Evolutionary conservation across 768 basidiomycete species (phyloP), one percentile per base, ranked within the genome.

Genomic region (Mycena filopes): DNA sequence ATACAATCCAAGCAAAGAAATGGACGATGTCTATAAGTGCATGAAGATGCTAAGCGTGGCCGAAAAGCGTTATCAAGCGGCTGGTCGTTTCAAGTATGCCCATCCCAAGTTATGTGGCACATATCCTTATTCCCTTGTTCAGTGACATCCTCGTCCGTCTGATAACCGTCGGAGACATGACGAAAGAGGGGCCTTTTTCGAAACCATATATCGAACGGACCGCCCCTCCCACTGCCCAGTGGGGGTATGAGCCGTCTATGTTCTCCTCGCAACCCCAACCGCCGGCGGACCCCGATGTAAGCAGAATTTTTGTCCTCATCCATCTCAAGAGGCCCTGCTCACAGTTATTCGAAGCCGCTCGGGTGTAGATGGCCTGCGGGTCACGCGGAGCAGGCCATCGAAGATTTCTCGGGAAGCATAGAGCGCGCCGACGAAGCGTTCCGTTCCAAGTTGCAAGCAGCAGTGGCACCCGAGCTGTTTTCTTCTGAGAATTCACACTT

Each of bases 1-100:
- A 1, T 80, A 81, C 4, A 84, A 89, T 71, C 80, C 82, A 15
- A 75, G 77, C 60, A 78, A 83, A 57, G 87, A 90, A 50, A 81
- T 90, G 75, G 79, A 81, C 40, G 88, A 90, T 68, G 86, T 92
- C 4, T 79, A 86, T 58, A 82, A 82, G 55, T 91, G 88, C 71
- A 79, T 90, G 71, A 75, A 85, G 18, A 78, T 86, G 11, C 78
- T 91, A 21, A 77, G 77, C 47, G 66, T 61, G 26, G 77, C 76
- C 20, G 84, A 86, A 69, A 63, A 69, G 63, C 74, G 81, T 6
- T 69, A 55, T 55, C 60, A 58, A 31, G 47, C 68, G 6, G 68
- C 56, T 74, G 76, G 68, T 28, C 63, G 68, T 40, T 69, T 69
- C 56, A 66, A 63, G 68, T 66, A 69, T 54, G 18, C 20, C 13